Evolutionary conservation across 2,329 filamentous ascomycete genomes (phyloP).

Genomic region (Xylariaceae sp.): DNA sequence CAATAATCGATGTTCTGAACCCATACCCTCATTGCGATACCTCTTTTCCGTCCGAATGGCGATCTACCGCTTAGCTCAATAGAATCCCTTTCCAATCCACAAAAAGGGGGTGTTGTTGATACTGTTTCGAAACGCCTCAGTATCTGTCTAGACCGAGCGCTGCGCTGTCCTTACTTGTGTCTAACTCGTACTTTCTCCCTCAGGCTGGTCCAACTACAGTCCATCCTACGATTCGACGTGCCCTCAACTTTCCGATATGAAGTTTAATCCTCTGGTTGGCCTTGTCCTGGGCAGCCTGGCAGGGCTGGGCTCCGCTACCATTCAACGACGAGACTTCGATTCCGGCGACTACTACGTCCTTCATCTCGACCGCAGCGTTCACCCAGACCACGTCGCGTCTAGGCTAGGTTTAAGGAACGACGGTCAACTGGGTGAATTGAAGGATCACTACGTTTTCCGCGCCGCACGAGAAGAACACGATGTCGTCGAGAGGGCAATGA

Average conservation of each 20-base stretch:
- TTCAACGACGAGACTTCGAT: constrained; percentile 66
- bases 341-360: constrained; percentile 90
- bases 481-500: constrained; percentile 51
- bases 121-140: background rate
- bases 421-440: constrained; percentile 72
- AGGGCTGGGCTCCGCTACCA: constrained; percentile 41
- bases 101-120: background rate
- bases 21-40: no score
- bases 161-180: background rate
- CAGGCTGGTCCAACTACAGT: background rate
- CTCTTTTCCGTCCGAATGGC: no score
- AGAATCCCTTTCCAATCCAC: background rate
- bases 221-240: background rate
- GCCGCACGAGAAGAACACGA: constrained; percentile 60
- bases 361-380: constrained; percentile 64
- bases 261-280: constrained; percentile 47
- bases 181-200: constrained; percentile 1
- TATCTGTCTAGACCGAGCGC: no score
- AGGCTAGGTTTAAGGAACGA: constrained; percentile 75
- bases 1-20: no score
- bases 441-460: constrained; percentile 81
- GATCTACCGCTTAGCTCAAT: background rate
- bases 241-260: constrained; percentile 37
- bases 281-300: constrained; percentile 44
- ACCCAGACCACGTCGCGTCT: constrained; percentile 65